Percentiles rank a stretch among this genome's conserved stretches.
Evolutionary conservation across 805 yeast species (phyloP).

Genomic region (Pachysolen tannophilus): DNA sequence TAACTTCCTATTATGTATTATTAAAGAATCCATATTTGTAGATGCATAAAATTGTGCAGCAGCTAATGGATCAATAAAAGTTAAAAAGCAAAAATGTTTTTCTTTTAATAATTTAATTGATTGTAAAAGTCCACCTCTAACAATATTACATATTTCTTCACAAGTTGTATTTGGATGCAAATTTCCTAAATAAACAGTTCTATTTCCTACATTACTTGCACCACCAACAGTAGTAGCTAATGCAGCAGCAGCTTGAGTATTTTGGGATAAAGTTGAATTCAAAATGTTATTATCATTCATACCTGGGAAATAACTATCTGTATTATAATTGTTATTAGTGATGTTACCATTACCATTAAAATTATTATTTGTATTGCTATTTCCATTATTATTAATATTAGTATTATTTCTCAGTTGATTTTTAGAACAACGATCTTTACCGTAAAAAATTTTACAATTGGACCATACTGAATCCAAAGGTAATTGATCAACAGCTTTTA

Average conservation of each 20-base stretch:
- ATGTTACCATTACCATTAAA: constrained; percentile 1
- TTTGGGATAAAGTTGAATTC: constrained; percentile 7
- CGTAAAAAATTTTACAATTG: constrained; percentile 20
- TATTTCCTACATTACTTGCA: constrained; percentile 32
- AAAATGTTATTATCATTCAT: constrained; percentile 8
- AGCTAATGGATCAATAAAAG: constrained; percentile 55
- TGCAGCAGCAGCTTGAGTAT: constrained; percentile 1
- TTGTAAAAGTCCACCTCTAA: constrained; percentile 73
- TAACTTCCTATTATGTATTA: constrained; percentile 52
- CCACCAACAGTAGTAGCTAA: constrained; percentile 2
- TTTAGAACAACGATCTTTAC: constrained; percentile 17
- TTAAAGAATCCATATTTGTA: constrained; percentile 49
- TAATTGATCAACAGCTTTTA: constrained; percentile 32
- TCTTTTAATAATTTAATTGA: constrained; percentile 41
- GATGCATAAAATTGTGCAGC: constrained; percentile 62
- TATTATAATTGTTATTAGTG: neutral
- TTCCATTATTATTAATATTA: constrained; percentile 3
- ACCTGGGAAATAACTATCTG: too few species aligned
- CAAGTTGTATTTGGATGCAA: constrained; percentile 55
- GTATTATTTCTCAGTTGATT: constrained; percentile 6
- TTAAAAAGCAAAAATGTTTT: constrained; percentile 57
- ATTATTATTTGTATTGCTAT: constrained; percentile 5
- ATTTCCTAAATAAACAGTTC: constrained; percentile 66
- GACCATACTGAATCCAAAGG: constrained; percentile 18
- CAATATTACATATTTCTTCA: constrained; percentile 70